Percentiles rank a stretch among this genome's conserved stretches.
phyloP scores from a whole-genome alignment of 164 flowering plant species.

The Piper longum region DNA sequence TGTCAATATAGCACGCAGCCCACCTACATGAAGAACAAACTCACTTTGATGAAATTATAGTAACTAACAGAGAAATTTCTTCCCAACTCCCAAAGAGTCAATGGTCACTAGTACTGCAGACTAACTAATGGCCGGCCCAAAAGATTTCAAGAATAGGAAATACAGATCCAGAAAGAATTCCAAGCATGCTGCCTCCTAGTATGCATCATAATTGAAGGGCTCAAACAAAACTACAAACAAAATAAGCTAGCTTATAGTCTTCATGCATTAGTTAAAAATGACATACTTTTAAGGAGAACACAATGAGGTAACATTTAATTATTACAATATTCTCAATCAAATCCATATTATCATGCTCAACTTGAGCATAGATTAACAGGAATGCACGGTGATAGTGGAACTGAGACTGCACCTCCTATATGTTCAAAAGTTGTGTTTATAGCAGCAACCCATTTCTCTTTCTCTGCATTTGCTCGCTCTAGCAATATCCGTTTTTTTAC shows the following conservation, averaged over 20 bases:
- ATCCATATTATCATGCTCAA: neutral
- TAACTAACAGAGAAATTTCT: neutral
- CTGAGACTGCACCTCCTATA: slow-evolving; percentile 56
- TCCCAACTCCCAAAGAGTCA: neutral
- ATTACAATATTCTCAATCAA: too few relatives aligned
- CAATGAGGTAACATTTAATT: too few relatives aligned
- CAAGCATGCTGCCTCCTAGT: too few relatives aligned
- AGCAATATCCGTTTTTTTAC: slow-evolving; percentile 68
- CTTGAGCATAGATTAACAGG: neutral
- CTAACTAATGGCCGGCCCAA: too few relatives aligned
- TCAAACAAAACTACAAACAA: too few relatives aligned
- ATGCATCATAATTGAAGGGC: too few relatives aligned
- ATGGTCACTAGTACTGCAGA: too few relatives aligned
- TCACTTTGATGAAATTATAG: neutral
- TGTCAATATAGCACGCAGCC: slow-evolving; percentile 69
- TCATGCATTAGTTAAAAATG: too few relatives aligned
- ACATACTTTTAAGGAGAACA: too few relatives aligned
- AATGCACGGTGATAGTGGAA: neutral
- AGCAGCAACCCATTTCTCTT: slow-evolving; percentile 93
- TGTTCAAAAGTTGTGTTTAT: slow-evolving; percentile 88
- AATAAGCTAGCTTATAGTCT: too few relatives aligned
- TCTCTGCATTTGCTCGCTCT: slow-evolving; percentile 69
- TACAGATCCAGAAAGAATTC: too few relatives aligned
- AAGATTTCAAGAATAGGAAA: too few relatives aligned
- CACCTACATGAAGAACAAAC: slow-evolving; percentile 31